Evolutionary conservation across 495 filamentous ascomycete genomes (phyloP).

Genomic region (Terfezia boudieri): DNA sequence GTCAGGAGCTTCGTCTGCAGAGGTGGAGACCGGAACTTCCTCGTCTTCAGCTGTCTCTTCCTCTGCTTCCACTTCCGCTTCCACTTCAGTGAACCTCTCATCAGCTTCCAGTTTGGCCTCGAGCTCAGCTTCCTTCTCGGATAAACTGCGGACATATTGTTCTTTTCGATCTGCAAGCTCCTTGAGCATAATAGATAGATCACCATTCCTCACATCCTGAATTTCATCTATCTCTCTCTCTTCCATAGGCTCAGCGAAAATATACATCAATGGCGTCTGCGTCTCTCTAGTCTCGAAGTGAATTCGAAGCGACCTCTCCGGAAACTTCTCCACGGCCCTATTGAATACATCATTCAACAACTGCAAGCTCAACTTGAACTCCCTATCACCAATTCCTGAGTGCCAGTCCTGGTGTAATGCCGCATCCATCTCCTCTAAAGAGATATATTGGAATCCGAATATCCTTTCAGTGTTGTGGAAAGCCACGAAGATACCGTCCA

Average conservation of each 20-base stretch:
- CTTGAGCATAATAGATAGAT: conserved; percentile 38
- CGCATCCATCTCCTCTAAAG: conserved; percentile 64
- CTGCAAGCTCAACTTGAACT: conserved; percentile 60
- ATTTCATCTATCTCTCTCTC: conserved; percentile 47
- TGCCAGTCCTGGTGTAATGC: conserved; percentile 53
- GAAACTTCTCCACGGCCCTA: conserved; percentile 46
- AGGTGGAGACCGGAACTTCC: not conserved
- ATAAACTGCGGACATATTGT: conserved; percentile 5
- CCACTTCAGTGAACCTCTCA: conserved; percentile 16
- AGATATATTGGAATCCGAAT: conserved; percentile 93
- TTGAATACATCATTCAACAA: conserved; percentile 60
- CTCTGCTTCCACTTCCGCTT: conserved; percentile 3
- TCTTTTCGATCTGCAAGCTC: conserved; percentile 5
- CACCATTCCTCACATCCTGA: conserved; percentile 38
- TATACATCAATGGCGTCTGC: conserved; percentile 49
- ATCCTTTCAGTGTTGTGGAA: conserved; percentile 89
- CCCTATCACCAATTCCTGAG: conserved; percentile 49
- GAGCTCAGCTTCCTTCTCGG: conserved; percentile 7
- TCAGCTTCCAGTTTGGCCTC: conserved; percentile 9
- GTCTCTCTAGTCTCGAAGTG: conserved; percentile 61
- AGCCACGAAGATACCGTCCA: conserved; percentile 98
- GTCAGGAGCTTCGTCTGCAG: not conserved
- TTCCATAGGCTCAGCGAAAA: conserved; percentile 69
- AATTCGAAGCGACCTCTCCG: conserved; percentile 53
- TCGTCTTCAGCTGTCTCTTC: conserved; percentile 11